Base-by-base conservation (phyloP, 495 filamentous ascomycete species). In the Daldinia grandis region DNA sequence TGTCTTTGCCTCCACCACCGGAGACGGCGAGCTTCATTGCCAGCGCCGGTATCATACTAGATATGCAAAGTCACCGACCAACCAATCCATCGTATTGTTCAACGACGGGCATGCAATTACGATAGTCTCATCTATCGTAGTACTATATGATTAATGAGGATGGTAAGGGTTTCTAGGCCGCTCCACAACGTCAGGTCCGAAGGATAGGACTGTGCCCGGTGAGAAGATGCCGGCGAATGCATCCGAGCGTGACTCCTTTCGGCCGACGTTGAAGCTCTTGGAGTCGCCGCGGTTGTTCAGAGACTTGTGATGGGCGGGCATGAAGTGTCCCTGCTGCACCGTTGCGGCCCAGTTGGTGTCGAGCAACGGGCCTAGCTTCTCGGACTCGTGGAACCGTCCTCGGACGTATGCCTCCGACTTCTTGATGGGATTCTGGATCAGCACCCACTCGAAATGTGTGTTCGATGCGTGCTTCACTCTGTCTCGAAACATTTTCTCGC, bases 311-410 rank as follows among this genome's bases (percentile, higher is more conserved):
- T 80, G 77, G 17, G 79, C 76, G 17, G 81, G 72, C 17, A 66
- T 71, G 10, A 82, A 65, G 14, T 62, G 24, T 4, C 77, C 76
- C 3, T 40, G 44, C 49, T 71, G 60, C 6, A 78, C 35, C 19
- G 72, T 72, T 0, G 70, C 56, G 51, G 75, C 54, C 58, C 73
- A 75, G 14, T 73, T 64, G 4, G 61, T 71, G 25, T 79, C 71
- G 5, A 84, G 73, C 50, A 80, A 71, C 10, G 64, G 69, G 53
- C 78, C 77, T 21, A 84, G 69, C 62, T 74, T 73, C 35, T 76
- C 58, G 0, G 78, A 81, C 19, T 81, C 80, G 71, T 84, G 83
- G 71, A 82, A 84, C 6, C 82, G 71, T n/a, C 82, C 81, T 25
- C 70, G 68, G 9, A 83, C 78, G 5, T 72, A 72, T 0, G 28